Percentiles rank a stretch among this genome's conserved stretches.
Conservation (phyloP, 2,329 filamentous ascomycete genomes). For the Xylariaceae sp. region DNA sequence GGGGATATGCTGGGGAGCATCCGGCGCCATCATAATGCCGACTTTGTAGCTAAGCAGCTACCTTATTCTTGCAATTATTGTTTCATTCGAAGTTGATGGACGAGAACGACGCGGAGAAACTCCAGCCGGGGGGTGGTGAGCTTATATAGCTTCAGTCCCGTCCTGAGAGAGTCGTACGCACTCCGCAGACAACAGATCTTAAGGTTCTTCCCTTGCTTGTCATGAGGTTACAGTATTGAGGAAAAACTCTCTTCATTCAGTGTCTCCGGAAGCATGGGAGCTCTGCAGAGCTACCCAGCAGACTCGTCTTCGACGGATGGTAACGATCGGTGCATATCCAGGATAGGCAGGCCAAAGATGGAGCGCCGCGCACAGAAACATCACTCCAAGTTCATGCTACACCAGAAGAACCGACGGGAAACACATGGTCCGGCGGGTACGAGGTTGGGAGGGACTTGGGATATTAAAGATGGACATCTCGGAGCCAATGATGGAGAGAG, state of each 20-base stretch:
- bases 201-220: neutral
- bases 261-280: neutral
- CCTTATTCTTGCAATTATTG: neutral
- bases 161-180: neutral
- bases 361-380: conserved; percentile 4
- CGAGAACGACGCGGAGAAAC: neutral
- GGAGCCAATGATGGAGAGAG: neutral
- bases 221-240: conserved; percentile 5
- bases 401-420: neutral
- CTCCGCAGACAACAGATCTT: neutral
- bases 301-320: neutral
- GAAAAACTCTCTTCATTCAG: neutral
- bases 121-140: neutral
- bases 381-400: conserved; percentile 12
- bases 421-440: neutral
- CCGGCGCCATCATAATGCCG: conserved; percentile 18
- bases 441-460: neutral
- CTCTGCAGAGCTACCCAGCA: neutral
- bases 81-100: neutral
- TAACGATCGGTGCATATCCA: conserved; percentile 6
- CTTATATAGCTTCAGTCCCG: conserved; percentile 13
- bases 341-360: conserved; percentile 13
- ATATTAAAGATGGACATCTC: neutral
- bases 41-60: conserved; percentile 4
- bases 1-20: conserved; percentile 15